Conservation (phyloP, 2,329 filamentous ascomycete species). For the Zymoseptoria tritici region DNA sequence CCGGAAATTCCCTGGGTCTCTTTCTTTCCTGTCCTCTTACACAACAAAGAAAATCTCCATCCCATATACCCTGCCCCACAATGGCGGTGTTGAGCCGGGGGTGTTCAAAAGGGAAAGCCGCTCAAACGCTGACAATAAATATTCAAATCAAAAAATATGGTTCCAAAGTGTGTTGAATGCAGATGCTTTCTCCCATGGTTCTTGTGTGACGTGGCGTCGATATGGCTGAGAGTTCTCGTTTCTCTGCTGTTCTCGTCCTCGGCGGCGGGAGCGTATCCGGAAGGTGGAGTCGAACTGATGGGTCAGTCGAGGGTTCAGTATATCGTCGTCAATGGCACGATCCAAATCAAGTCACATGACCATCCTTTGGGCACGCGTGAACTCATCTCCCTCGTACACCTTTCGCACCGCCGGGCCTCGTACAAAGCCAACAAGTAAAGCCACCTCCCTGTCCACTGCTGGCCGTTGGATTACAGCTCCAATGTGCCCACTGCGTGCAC, state of each 20-base stretch:
- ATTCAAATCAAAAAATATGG: no score
- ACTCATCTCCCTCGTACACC: neutral
- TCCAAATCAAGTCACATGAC: neutral
- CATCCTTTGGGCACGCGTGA: neutral
- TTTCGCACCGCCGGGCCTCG: slow-evolving; percentile 11
- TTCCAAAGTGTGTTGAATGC: no score
- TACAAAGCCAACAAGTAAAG: slow-evolving; percentile 48
- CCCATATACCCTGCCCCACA: no score
- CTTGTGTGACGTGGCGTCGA: neutral
- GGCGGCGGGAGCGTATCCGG: neutral
- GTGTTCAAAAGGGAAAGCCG: no score
- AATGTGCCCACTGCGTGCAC: slow-evolving; percentile 57
- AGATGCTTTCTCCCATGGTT: neutral
- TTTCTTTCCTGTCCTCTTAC: no score
- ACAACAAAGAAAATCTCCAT: no score
- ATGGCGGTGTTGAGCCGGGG: no score
- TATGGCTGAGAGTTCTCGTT: neutral
- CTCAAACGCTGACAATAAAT: no score
- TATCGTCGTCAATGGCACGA: no score
- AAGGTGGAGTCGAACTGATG: neutral
- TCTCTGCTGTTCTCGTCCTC: neutral
- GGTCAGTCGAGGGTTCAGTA: no score
- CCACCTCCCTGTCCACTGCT: slow-evolving; percentile 4
- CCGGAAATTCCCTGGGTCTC: no score
- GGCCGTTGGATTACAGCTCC: slow-evolving; percentile 45